phyloP scores from a whole-genome alignment of 768 basidiomycete species.

The Amanita rubescens region DNA sequence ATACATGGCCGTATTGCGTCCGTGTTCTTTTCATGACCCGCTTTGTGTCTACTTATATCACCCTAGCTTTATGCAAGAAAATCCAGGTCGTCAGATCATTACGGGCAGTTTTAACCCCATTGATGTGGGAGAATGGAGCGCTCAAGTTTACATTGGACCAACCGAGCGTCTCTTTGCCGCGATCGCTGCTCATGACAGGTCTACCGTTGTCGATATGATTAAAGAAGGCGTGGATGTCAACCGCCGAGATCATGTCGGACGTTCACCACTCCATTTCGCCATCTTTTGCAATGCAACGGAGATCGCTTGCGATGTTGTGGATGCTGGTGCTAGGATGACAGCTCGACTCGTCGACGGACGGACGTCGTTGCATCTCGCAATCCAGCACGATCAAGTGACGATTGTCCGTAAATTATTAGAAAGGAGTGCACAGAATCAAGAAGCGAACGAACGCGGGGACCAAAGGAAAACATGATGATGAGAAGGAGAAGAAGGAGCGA shows the following conservation, averaged over 20 bases:
- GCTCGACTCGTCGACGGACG: constrained; percentile 51
- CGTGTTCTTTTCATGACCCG: constrained; percentile 13
- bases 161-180: constrained; percentile 49
- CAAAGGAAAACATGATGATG: constrained; percentile 18
- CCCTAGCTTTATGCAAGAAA: constrained; percentile 47
- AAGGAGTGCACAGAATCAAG: constrained; percentile 35
- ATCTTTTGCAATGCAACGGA: constrained; percentile 39
- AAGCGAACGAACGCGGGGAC: constrained; percentile 17
- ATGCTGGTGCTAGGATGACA: constrained; percentile 49
- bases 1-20: constrained; percentile 47
- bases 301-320: constrained; percentile 43
- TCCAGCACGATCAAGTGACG: constrained; percentile 33
- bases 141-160: constrained; percentile 50
- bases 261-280: constrained; percentile 52
- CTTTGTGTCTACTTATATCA: background rate
- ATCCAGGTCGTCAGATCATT: constrained; percentile 54
- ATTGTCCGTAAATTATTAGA: constrained; percentile 46
- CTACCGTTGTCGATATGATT: constrained; percentile 31
- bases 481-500: constrained; percentile 15
- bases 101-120: constrained; percentile 62
- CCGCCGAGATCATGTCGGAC: constrained; percentile 54
- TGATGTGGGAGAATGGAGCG: constrained; percentile 60
- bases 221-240: constrained; percentile 39
- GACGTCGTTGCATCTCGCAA: constrained; percentile 48
- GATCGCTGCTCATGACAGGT: constrained; percentile 38